These are phyloP conservation scores for Gamsiella multidivaricata DNA, from an alignment of 192 early-diverging fungal species.

Conservation along the genomic window DNA sequence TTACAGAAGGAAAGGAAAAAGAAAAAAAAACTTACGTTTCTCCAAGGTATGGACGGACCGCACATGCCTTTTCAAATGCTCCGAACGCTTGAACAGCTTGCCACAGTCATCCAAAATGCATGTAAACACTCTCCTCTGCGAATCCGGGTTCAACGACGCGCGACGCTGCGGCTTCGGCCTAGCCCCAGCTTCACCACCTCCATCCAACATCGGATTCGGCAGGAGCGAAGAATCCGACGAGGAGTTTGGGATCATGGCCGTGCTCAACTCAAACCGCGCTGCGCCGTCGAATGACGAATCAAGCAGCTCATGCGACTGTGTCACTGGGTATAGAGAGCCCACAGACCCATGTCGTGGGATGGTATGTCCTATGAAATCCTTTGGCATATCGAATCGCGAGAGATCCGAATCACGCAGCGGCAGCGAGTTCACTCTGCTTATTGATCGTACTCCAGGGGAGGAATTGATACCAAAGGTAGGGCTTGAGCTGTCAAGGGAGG, in stretches of 20 bases:
- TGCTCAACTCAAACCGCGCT: neutral
- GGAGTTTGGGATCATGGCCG: slow-evolving; percentile 31
- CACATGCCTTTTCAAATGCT: slow-evolving; percentile 68
- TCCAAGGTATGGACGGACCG: slow-evolving; percentile 69
- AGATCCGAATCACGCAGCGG: neutral
- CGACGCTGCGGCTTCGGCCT: slow-evolving; percentile 11
- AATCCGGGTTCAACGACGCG: slow-evolving; percentile 31
- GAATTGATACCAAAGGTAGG: slow-evolving; percentile 2
- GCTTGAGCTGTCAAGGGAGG: slow-evolving; percentile 24
- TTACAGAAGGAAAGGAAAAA: too few species aligned
- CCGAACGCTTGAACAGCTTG: slow-evolving; percentile 68
- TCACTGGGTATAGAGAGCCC: slow-evolving; percentile 30
- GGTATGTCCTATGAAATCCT: slow-evolving; percentile 6
- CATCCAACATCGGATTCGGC: neutral
- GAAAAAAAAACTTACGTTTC: slow-evolving; percentile 73
- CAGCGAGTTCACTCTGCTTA: slow-evolving; percentile 27
- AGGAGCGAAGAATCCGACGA: slow-evolving; percentile 27
- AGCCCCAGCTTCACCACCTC: too few species aligned
- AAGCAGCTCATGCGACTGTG: slow-evolving; percentile 23
- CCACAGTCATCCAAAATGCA: slow-evolving; percentile 62
- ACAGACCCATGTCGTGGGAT: slow-evolving; percentile 39
- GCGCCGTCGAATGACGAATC: neutral
- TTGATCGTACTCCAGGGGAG: neutral
- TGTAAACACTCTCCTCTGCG: slow-evolving; percentile 7
- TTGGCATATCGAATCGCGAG: slow-evolving; percentile 11